Base-by-base conservation (phyloP, 2,329 filamentous ascomycete genomes). In the Blastomyces gilchristii region DNA sequence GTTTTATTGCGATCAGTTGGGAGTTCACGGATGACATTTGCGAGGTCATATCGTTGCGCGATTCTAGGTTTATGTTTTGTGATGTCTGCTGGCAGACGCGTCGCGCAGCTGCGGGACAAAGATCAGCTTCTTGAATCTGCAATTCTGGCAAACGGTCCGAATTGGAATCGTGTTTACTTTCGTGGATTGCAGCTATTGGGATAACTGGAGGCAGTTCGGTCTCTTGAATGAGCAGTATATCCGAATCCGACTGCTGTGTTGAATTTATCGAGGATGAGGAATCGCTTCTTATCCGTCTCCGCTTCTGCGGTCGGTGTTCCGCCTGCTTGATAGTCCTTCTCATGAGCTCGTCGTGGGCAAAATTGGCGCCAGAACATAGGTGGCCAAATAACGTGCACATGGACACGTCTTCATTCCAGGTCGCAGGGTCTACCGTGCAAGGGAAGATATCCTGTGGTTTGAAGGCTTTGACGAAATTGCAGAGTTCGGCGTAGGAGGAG, bases 401-500 rank as follows among this genome's bases (percentile, higher is more conserved):
- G 6, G 85, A 87, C 8, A 86, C 75, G 7, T 76, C 74, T 65
- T 85, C 78, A 37, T 77, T 77, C 91, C 91, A 97, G 0, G 77
- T 76, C 0, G 74, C 69, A 18, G 81, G 75, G 65, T 90, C 82
- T 1, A 88, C 84, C 0, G 91, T 96, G 70, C 91, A 96, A 0
- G 92, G 91, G 78, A 88, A 89, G 1, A 97, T 79, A 68, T 97
- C 91, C 56, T 77, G 84, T 0, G 91, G 91, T 37, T 78, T 82
- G 68, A 97, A 89, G 0, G 80, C 79, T 2, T 79, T 72, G 0
- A 96, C 80, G 0, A 97, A 77, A 61, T 85, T 76, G 66, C 90
- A 88, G 2, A 96, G 81, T 72, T 97, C 93, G 0, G 80, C 78
- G 65, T 94, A 93, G 0, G 90, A 96, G 0, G 93, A 95, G 73